Conservation (phyloP, 169 alveolate genomes). For the Cryptosporidium ubiquitum region DNA sequence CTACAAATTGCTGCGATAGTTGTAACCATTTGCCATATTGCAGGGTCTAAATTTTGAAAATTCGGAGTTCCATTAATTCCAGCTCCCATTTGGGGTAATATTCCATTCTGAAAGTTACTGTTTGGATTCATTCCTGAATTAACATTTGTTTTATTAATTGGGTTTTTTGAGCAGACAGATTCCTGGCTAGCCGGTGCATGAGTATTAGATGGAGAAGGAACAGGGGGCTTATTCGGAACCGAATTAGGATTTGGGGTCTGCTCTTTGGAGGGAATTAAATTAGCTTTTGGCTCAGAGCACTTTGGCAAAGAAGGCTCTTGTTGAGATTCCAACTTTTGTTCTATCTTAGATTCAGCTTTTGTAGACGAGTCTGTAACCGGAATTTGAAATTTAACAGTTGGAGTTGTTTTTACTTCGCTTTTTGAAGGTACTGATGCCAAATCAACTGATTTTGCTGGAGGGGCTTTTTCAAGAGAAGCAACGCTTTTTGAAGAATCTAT, state of each 20-base stretch:
- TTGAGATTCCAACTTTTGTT: neutral
- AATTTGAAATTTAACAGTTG: neutral
- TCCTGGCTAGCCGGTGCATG: neutral
- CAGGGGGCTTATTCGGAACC: neutral
- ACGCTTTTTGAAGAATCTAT: neutral
- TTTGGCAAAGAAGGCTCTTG: neutral
- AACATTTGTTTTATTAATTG: neutral
- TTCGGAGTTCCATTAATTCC: neutral
- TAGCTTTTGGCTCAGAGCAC: neutral
- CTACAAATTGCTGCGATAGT: slow-evolving; percentile 58
- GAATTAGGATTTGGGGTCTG: neutral
- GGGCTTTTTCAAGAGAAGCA: neutral
- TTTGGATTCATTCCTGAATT: neutral
- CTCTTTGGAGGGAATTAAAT: neutral
- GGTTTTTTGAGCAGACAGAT: neutral
- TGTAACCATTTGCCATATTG: slow-evolving; percentile 57
- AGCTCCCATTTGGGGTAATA: neutral
- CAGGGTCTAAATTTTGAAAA: slow-evolving; percentile 39
- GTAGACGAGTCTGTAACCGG: neutral
- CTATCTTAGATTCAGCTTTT: neutral
- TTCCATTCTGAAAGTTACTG: neutral
- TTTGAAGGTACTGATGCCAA: neutral
- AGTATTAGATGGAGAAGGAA: neutral
- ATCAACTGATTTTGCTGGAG: neutral
- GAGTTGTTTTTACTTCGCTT: neutral